Evolutionary conservation across 352 stramenopile species (phyloP).

Genomic region (Phytophthora pini): DNA sequence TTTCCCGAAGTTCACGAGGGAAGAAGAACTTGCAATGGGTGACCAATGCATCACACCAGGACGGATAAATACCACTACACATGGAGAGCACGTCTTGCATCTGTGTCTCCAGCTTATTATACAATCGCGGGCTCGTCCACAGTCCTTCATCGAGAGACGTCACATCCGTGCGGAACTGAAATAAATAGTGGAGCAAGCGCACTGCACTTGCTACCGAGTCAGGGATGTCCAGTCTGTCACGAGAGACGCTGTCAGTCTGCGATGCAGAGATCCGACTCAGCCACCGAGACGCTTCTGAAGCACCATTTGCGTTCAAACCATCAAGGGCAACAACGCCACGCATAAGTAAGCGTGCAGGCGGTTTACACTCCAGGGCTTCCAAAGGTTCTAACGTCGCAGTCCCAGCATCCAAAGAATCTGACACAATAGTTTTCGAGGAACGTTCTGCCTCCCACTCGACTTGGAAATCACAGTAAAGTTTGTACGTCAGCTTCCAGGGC

Average conservation of each 20-base stretch:
- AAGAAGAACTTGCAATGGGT: constrained; percentile 88
- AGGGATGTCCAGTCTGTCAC: constrained; percentile 23
- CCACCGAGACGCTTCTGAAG: constrained; percentile 30
- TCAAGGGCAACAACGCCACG: constrained; percentile 33
- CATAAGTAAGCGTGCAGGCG: constrained; percentile 18
- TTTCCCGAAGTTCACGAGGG: constrained; percentile 68
- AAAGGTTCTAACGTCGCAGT: constrained; percentile 23
- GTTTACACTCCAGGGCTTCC: constrained; percentile 16
- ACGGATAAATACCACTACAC: constrained; percentile 83
- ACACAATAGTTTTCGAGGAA: constrained; percentile 8
- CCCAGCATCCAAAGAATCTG: neutral
- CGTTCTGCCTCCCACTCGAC: constrained; percentile 57
- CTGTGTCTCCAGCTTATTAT: constrained; percentile 82
- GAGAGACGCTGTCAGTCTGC: constrained; percentile 11
- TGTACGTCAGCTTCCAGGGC: constrained; percentile 82
- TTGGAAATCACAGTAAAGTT: constrained; percentile 71
- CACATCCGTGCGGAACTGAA: constrained; percentile 44
- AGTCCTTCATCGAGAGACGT: constrained; percentile 46
- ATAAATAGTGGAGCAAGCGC: constrained; percentile 65
- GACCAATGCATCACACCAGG: constrained; percentile 80
- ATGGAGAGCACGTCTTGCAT: constrained; percentile 85
- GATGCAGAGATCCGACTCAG: constrained; percentile 24
- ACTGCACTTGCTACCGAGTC: constrained; percentile 55
- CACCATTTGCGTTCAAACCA: constrained; percentile 23
- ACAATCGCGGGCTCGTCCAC: constrained; percentile 77